Base-by-base conservation (phyloP, 2,329 filamentous ascomycete genomes). In the Westerdykella sp. region DNA sequence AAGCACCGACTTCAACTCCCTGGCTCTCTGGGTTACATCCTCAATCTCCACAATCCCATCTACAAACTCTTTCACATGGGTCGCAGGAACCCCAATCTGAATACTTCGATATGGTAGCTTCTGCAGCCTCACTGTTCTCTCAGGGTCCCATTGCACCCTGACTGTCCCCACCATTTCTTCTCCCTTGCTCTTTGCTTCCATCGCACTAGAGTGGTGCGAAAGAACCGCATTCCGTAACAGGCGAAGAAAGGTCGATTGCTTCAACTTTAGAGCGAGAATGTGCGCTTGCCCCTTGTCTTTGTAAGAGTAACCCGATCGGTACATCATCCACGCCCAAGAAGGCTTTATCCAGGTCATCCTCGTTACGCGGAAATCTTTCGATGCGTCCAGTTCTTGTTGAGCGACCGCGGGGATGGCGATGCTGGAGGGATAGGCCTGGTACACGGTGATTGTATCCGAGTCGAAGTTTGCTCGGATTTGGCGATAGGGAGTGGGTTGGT, bases 321-420 rank as follows among this genome's bases (percentile, higher is more conserved):
- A 82, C 62, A 81, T 74, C 73, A 81, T 79, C 80, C 80, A 83
- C 37, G 69, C 66, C 73, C 78, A 83, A 45, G 73, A 77, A 0
- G 79, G 79, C 54, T 83, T 83, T 50, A 83, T 74, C 80, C 80
- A 83, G 4, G 79, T 83, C 78, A 81, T 82, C 40, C 79, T 73
- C 1, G 62, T 62, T n/a, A 67, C 65, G 12, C 62, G 68, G 63
- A 81, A 83, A 6, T 69, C 62, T 2, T 75, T 67, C 1, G 75
- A 78, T 0, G 76, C 73, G 38, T 72, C 63, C 34, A 83, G 72
- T 7, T 65, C 72, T 52, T 81, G 78, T 2, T 63, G 43, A 3
- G 62, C 41, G 6, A 82, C 68, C 5, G 79, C 79, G 4, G 75
- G 67, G 12, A 62, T 48, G 13, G 79, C 78, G 54, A 82, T 83